Conservation (phyloP, 2,329 filamentous ascomycete species). For the Sporothrix curviconia region DNA sequence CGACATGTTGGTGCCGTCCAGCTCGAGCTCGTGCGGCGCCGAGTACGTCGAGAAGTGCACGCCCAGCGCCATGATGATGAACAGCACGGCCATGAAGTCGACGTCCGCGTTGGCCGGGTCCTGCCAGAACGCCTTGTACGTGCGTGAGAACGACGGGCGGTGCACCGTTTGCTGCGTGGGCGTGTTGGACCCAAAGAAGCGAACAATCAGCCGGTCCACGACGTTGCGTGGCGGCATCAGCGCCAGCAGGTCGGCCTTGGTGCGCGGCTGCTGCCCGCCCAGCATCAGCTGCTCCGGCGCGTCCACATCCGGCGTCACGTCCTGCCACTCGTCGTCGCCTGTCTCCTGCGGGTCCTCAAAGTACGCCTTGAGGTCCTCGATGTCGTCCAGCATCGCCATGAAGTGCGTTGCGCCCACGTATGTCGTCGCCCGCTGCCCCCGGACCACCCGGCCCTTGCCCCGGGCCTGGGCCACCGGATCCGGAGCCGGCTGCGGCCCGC, state of each 20-base stretch:
- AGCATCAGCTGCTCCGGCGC: constrained; percentile 39
- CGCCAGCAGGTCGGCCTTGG: constrained; percentile 41
- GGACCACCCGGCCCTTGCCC: constrained; percentile 36
- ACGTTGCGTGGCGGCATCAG: constrained; percentile 40
- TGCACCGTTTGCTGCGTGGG: constrained; percentile 46
- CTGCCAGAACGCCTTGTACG: constrained; percentile 26
- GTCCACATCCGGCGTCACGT: constrained; percentile 20
- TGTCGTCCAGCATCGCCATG: constrained; percentile 56
- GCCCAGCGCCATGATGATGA: constrained; percentile 25
- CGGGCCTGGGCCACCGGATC: not conserved
- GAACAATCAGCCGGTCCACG: constrained; percentile 44
- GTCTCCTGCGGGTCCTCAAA: constrained; percentile 43
- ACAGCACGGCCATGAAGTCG: constrained; percentile 28
- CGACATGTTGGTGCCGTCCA: constrained; percentile 36
- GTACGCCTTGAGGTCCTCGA: constrained; percentile 52
- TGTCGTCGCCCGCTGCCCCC: constrained; percentile 36
- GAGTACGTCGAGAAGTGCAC: constrained; percentile 40
- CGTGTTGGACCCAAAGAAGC: constrained; percentile 48
- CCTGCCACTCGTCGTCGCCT: constrained; percentile 29
- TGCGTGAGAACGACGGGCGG: constrained; percentile 32
- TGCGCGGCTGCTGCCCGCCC: constrained; percentile 28
- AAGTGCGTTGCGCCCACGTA: constrained; percentile 56
- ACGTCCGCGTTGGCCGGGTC: constrained; percentile 18
- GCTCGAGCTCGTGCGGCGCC: constrained; percentile 37
- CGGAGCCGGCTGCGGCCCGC: not conserved